These are phyloP conservation scores for Pyrenochaeta sp. DNA, from an alignment of 2,329 filamentous ascomycete species.

Conservation along the genomic window DNA sequence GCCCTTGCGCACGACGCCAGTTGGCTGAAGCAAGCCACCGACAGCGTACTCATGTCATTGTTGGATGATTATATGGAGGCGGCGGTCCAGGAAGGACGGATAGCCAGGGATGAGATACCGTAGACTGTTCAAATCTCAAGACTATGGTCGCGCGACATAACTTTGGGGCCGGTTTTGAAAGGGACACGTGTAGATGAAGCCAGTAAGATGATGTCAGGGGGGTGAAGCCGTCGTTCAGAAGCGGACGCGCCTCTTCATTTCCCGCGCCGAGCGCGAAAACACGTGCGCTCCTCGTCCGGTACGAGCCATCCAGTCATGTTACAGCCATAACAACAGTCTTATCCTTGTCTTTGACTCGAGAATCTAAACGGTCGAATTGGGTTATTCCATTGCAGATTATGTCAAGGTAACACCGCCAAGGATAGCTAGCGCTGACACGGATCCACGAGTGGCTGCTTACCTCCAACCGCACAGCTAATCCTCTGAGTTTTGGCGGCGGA, in stretches of 20 bases:
- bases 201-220: not conserved
- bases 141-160: not conserved
- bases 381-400: not conserved
- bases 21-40: conserved; percentile 38
- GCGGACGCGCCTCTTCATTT: not conserved
- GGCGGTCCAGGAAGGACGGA: conserved; percentile 31
- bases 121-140: not conserved
- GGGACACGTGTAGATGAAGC: not conserved
- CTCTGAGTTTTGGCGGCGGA: not conserved
- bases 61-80: conserved; percentile 35
- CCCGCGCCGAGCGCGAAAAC: not conserved
- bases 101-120: conserved; percentile 32
- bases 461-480: not conserved
- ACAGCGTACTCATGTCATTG: conserved; percentile 40
- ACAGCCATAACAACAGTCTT: too few relatives aligned
- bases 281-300: not conserved
- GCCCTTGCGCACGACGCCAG: conserved; percentile 42
- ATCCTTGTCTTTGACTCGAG: too few relatives aligned
- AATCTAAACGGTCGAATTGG: not conserved
- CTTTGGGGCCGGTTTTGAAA: not conserved
- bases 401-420: not conserved
- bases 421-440: not conserved
- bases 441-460: not conserved
- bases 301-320: too few relatives aligned
- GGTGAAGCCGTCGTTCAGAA: not conserved